Conservation (phyloP, 23 red algal genomes). For the Chondrus crispus region DNA sequence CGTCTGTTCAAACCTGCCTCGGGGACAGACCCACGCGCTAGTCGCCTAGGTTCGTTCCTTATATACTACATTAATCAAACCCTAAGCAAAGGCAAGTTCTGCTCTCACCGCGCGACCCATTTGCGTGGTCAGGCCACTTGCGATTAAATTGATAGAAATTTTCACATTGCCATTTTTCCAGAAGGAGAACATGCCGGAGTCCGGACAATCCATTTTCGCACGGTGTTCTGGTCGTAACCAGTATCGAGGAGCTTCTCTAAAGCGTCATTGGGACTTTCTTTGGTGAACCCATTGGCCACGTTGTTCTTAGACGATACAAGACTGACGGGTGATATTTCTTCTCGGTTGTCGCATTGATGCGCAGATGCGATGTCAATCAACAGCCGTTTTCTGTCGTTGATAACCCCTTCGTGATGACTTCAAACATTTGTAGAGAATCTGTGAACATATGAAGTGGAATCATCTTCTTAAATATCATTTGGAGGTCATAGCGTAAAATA, state of each 20-base stretch:
- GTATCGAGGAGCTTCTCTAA: background rate
- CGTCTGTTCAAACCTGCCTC: too few species aligned
- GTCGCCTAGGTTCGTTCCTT: too few species aligned
- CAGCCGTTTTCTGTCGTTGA: background rate
- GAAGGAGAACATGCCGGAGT: too few species aligned
- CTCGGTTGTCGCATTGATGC: background rate
- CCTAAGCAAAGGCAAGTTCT: too few species aligned
- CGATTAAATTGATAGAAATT: too few species aligned
- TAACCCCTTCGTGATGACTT: background rate
- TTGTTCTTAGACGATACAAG: background rate
- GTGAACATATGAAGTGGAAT: conserved; percentile 30
- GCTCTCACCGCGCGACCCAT: too few species aligned
- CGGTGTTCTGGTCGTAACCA: background rate
- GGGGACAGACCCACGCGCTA: too few species aligned
- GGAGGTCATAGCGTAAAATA: conserved; percentile 35
- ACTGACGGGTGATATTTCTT: background rate
- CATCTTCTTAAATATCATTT: background rate
- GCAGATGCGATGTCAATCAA: conserved; percentile 17
- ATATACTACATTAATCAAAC: too few species aligned
- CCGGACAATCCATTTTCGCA: background rate
- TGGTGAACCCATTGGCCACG: background rate
- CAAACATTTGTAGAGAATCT: conserved; percentile 44
- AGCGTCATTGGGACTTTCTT: background rate
- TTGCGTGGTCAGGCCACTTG: too few species aligned
- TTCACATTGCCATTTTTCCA: too few species aligned